phyloP scores from a whole-genome alignment of 257 asterid species.

The Echites panduratus region DNA sequence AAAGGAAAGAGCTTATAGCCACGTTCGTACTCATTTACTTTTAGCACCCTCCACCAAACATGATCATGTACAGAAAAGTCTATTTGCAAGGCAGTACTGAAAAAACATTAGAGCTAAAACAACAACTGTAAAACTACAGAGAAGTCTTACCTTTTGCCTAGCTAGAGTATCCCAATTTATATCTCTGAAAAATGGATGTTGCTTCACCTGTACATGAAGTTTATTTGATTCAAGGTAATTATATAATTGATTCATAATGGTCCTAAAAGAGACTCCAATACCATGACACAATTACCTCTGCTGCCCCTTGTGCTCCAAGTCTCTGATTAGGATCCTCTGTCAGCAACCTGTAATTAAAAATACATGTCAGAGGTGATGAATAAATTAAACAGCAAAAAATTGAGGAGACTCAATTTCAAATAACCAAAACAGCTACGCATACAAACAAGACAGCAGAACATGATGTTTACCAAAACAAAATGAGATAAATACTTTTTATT shows the following conservation, averaged over 20 bases:
- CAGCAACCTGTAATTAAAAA: constrained; percentile 47
- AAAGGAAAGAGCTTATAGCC: not conserved
- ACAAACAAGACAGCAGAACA: not conserved
- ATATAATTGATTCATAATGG: not conserved
- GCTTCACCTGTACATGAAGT: constrained; percentile 67
- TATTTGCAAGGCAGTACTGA: not conserved
- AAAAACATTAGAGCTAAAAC: not conserved
- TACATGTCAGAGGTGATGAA: not conserved
- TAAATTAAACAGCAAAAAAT: not conserved
- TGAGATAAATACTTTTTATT: not conserved
- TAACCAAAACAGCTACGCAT: not conserved
- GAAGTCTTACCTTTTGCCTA: constrained; percentile 70
- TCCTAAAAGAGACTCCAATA: not conserved
- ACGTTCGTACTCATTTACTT: too few relatives aligned
- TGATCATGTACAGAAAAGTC: not conserved
- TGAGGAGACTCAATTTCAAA: not conserved
- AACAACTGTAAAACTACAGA: not conserved
- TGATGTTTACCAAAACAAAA: not conserved
- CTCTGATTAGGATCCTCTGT: constrained; percentile 96
- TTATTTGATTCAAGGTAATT: not conserved
- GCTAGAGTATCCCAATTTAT: constrained; percentile 99
- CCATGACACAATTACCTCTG: constrained; percentile 50
- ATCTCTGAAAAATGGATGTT: constrained; percentile 84
- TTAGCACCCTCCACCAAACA: not conserved
- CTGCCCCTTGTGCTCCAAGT: constrained; percentile 93